Evolutionary conservation across 345 rosid species (phyloP).

Genomic region (Hypericum perforatum): DNA sequence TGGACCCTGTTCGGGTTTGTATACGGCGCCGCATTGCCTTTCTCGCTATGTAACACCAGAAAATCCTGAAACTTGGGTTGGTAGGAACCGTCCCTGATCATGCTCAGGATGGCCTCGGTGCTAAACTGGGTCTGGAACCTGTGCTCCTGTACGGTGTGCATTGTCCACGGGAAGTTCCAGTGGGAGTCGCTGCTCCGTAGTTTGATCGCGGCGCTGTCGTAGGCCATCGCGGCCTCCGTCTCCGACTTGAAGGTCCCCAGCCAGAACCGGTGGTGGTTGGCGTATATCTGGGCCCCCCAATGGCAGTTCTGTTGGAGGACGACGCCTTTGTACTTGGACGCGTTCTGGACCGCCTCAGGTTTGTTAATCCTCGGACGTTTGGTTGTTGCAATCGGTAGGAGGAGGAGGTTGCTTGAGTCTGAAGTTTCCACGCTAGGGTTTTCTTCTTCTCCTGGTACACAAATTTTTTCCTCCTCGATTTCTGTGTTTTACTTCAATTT

Average conservation of each 20-base stretch:
- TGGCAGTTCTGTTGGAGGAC: too few relatives aligned
- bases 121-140: slow-evolving; percentile 30
- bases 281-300: too few relatives aligned
- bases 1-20: not conserved
- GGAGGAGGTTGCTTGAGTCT: too few relatives aligned
- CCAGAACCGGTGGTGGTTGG: too few relatives aligned
- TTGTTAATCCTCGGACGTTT: too few relatives aligned
- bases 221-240: slow-evolving; percentile 52
- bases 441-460: too few relatives aligned
- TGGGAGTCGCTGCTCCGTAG: slow-evolving; percentile 37
- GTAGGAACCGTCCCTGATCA: slow-evolving; percentile 34
- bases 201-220: slow-evolving; percentile 53
- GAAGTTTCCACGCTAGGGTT: too few relatives aligned
- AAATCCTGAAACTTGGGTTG: slow-evolving; percentile 14
- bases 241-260: slow-evolving; percentile 12
- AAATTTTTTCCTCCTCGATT: too few relatives aligned
- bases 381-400: too few relatives aligned
- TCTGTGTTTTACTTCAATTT: too few relatives aligned
- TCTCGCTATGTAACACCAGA: slow-evolving; percentile 3
- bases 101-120: slow-evolving; percentile 35
- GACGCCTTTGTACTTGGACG: too few relatives aligned
- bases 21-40: not conserved
- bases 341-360: too few relatives aligned
- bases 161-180: slow-evolving; percentile 52
- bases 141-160: slow-evolving; percentile 32